phyloP scores from a whole-genome alignment of 1,284 basidiomycete species.

The Golubevia pallescens region DNA sequence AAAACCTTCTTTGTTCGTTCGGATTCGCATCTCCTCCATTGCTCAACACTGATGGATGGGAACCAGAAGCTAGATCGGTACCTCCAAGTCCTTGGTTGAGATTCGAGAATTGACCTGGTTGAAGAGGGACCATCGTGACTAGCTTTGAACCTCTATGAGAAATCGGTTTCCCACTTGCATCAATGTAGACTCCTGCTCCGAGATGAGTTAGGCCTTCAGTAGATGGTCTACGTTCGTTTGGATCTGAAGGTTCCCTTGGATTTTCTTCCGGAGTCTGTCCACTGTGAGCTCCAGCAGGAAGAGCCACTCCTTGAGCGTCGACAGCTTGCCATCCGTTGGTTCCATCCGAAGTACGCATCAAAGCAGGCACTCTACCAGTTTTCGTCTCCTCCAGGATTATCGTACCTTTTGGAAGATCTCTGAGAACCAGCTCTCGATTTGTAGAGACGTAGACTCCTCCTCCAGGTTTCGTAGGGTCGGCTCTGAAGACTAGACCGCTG shows the following conservation, averaged over 20 bases:
- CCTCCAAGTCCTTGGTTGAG: slow-evolving; percentile 5
- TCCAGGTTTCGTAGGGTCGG: slow-evolving; percentile 71
- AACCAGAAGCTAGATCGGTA: not conserved
- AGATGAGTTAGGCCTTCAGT: slow-evolving; percentile 29
- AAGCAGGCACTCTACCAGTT: slow-evolving; percentile 50
- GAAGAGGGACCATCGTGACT: slow-evolving; percentile 38
- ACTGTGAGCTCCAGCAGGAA: not conserved
- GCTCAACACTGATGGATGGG: slow-evolving; percentile 1
- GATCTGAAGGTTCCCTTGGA: not conserved
- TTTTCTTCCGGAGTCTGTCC: not conserved
- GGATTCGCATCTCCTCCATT: not conserved
- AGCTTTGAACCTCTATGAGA: slow-evolving; percentile 33
- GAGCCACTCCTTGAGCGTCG: not conserved
- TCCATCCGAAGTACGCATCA: not conserved
- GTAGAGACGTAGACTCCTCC: slow-evolving; percentile 80
- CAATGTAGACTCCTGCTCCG: slow-evolving; percentile 38
- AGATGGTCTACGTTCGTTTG: not conserved
- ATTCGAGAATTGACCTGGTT: slow-evolving; percentile 1
- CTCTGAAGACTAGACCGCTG: slow-evolving; percentile 72
- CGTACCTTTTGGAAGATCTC: slow-evolving; percentile 72
- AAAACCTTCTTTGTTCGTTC: not conserved
- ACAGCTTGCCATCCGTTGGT: not conserved
- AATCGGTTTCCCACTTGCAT: slow-evolving; percentile 32
- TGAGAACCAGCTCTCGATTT: slow-evolving; percentile 67
- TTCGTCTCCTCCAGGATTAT: slow-evolving; percentile 69